phyloP scores from a whole-genome alignment of 2,329 filamentous ascomycete species.

The Helotiales sp. region DNA sequence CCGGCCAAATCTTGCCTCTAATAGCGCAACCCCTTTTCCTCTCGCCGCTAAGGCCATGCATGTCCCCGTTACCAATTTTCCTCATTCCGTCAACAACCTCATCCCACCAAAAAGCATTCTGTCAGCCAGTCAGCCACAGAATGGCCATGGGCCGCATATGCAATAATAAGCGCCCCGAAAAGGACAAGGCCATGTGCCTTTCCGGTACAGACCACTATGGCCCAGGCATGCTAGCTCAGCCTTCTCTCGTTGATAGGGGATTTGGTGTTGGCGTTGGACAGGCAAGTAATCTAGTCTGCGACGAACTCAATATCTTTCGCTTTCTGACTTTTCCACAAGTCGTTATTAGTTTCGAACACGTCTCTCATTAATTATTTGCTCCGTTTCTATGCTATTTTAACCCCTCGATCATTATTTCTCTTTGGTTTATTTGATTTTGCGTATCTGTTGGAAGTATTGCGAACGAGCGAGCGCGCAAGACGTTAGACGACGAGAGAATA shows the following conservation, averaged over 20 bases:
- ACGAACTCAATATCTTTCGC: background rate
- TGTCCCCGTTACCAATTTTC: background rate
- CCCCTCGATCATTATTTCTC: background rate
- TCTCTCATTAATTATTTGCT: background rate
- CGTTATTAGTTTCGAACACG: background rate
- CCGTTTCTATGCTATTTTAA: background rate
- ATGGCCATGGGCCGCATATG: background rate
- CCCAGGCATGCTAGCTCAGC: background rate
- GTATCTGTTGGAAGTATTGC: background rate
- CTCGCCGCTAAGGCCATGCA: background rate
- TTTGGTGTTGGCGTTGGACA: background rate
- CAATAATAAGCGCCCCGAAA: background rate
- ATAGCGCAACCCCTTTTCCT: constrained; percentile 1
- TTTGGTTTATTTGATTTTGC: background rate
- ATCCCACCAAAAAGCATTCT: background rate
- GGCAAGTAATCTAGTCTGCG: background rate
- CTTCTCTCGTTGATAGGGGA: constrained; percentile 1
- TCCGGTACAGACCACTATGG: background rate
- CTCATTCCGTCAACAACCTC: background rate
- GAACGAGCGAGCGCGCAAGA: background rate
- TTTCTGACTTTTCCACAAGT: background rate
- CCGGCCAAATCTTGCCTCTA: background rate
- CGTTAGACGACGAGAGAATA: background rate
- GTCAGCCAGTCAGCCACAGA: constrained; percentile 5
- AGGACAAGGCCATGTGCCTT: background rate